phyloP scores from a whole-genome alignment of 192 early-diverging fungal species.

The Rhizoclosmatium sp. region DNA sequence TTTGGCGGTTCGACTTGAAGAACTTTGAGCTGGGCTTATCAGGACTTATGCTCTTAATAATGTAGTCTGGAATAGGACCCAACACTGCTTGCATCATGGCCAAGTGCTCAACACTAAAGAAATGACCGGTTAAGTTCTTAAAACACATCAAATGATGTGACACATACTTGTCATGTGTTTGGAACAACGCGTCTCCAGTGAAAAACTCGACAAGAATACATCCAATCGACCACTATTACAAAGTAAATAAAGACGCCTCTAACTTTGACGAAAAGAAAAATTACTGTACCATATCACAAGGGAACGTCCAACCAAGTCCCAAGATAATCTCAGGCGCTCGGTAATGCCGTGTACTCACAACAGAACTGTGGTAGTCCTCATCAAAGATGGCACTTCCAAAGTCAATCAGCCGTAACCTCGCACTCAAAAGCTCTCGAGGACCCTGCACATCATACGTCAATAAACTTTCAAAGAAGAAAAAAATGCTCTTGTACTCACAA shows the following conservation, averaged over 20 bases:
- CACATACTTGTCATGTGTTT: constrained; percentile 92
- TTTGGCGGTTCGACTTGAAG: constrained; percentile 46
- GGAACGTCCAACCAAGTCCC: constrained; percentile 92
- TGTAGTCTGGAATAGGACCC: constrained; percentile 75
- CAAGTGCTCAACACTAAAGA: constrained; percentile 82
- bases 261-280: background rate
- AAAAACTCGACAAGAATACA: constrained; percentile 96
- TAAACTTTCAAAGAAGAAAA: background rate
- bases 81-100: constrained; percentile 95
- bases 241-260: background rate
- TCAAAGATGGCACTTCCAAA: constrained; percentile 96
- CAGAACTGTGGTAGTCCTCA: constrained; percentile 88
- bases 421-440: constrained; percentile 68
- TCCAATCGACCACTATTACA: constrained; percentile 84
- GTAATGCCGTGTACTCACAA: constrained; percentile 96
- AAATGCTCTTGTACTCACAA: background rate
- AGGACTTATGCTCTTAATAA: constrained; percentile 56
- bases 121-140: background rate
- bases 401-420: constrained; percentile 90
- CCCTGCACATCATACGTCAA: background rate
- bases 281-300: constrained; percentile 79
- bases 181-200: constrained; percentile 95
- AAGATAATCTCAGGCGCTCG: constrained; percentile 97
- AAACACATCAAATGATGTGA: background rate
- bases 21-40: constrained; percentile 56